Evolutionary conservation across 441 rosid genomes (phyloP).

Genomic region (Brassica hybrid): DNA sequence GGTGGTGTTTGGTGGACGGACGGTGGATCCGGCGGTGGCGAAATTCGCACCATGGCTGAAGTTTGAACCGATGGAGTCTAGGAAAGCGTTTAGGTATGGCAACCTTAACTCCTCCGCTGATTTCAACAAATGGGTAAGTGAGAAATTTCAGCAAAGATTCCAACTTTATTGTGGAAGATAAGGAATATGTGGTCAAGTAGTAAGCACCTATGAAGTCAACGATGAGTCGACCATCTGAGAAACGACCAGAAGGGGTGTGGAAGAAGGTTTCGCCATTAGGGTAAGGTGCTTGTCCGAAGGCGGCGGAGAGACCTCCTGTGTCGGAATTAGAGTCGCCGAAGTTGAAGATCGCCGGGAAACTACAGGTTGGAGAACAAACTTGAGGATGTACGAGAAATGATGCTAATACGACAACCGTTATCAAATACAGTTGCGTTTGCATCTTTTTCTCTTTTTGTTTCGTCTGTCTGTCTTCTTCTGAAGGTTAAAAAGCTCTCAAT

Average conservation of each 20-base stretch:
- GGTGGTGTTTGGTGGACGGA: slow-evolving; percentile 63
- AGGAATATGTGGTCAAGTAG: slow-evolving; percentile 26
- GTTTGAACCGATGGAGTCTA: slow-evolving; percentile 73
- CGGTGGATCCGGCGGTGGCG: slow-evolving; percentile 85
- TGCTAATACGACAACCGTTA: not conserved
- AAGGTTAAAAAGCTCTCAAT: not conserved
- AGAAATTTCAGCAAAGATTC: not conserved
- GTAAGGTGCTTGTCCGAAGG: slow-evolving; percentile 57
- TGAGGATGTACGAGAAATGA: slow-evolving; percentile 27
- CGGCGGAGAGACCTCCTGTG: slow-evolving; percentile 72
- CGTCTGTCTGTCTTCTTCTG: not conserved
- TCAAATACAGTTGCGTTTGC: slow-evolving; percentile 2
- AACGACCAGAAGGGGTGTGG: slow-evolving; percentile 61
- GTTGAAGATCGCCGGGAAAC: slow-evolving; percentile 63
- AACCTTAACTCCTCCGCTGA: slow-evolving; percentile 60
- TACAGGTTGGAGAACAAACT: slow-evolving; percentile 35
- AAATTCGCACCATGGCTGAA: slow-evolving; percentile 89
- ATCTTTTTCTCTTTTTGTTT: slow-evolving; percentile 11
- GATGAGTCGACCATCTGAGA: slow-evolving; percentile 61
- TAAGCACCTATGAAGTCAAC: slow-evolving; percentile 60
- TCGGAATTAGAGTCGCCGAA: slow-evolving; percentile 78
- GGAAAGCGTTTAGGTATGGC: slow-evolving; percentile 63
- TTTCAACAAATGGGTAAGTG: slow-evolving; percentile 1
- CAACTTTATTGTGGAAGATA: not conserved
- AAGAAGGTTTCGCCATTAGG: slow-evolving; percentile 64